These are phyloP conservation scores for Setaria italica DNA, from an alignment of 202 grass and related monocot genomes.

Conservation along the genomic window DNA sequence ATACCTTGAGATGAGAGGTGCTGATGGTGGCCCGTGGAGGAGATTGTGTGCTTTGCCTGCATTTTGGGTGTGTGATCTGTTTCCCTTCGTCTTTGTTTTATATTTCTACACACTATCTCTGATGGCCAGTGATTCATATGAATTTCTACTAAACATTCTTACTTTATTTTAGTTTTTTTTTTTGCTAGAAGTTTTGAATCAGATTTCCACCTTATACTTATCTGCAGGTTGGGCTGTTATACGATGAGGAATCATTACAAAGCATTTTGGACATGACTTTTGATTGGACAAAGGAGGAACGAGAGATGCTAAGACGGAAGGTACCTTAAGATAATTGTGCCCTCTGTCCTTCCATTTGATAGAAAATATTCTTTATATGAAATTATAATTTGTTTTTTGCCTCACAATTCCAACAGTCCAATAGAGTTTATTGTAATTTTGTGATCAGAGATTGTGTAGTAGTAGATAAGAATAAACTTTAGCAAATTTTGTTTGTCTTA, in stretches of 20 bases:
- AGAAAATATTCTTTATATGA: slow-evolving; percentile 1
- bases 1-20: slow-evolving; percentile 99
- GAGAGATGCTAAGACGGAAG: slow-evolving; percentile 88
- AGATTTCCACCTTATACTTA: slow-evolving; percentile 5
- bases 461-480: background rate
- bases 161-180: background rate
- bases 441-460: background rate
- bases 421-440: slow-evolving; percentile 20
- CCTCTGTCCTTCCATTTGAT: background rate
- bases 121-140: background rate
- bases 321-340: slow-evolving; percentile 42
- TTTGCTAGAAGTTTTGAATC: background rate
- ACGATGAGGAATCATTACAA: slow-evolving; percentile 89
- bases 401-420: background rate
- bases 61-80: slow-evolving; percentile 79
- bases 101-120: background rate
- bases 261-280: slow-evolving; percentile 84
- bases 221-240: slow-evolving; percentile 83
- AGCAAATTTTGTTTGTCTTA: background rate
- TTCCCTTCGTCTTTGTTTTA: background rate
- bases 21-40: slow-evolving; percentile 98
- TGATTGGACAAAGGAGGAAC: slow-evolving; percentile 96
- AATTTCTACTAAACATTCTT: background rate
- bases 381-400: slow-evolving; percentile 23
- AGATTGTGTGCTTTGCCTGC: slow-evolving; percentile 93